Conservation (phyloP, 129 eudicot species). For the Lactuca sativa region DNA sequence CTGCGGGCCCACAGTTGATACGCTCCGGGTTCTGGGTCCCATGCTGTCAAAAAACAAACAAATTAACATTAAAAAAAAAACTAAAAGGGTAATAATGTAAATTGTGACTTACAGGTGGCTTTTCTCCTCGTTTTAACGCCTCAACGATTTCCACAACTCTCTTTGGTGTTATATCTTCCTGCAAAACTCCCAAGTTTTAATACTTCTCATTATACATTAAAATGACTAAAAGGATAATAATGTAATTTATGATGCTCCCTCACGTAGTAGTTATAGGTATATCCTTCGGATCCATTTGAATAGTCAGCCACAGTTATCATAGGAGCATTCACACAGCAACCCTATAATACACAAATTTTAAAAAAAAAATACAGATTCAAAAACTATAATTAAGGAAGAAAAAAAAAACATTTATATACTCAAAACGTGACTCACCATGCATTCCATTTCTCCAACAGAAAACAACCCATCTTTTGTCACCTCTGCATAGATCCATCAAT, state of each 20-base stretch:
- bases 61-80: background rate
- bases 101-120: constrained; percentile 82
- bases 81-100: background rate
- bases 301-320: constrained; percentile 99
- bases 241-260: constrained; percentile 28
- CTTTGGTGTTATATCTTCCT: constrained; percentile 97
- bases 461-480: constrained; percentile 96
- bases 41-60: constrained; percentile 45
- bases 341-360: constrained; percentile 41
- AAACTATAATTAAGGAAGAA: background rate
- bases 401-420: background rate
- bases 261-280: constrained; percentile 83
- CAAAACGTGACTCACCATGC: constrained; percentile 69
- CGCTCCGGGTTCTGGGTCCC: constrained; percentile 91
- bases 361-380: background rate
- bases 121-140: constrained; percentile 88
- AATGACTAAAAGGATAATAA: constrained; percentile 10
- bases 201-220: background rate
- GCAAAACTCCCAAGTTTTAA: constrained; percentile 12
- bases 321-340: constrained; percentile 99
- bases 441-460: constrained; percentile 99
- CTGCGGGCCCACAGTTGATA: constrained; percentile 83
- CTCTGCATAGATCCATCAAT: constrained; percentile 49
- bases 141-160: constrained; percentile 91
- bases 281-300: constrained; percentile 97